Base-by-base conservation (phyloP, 345 rosid species). In the Moringa oleifera region DNA sequence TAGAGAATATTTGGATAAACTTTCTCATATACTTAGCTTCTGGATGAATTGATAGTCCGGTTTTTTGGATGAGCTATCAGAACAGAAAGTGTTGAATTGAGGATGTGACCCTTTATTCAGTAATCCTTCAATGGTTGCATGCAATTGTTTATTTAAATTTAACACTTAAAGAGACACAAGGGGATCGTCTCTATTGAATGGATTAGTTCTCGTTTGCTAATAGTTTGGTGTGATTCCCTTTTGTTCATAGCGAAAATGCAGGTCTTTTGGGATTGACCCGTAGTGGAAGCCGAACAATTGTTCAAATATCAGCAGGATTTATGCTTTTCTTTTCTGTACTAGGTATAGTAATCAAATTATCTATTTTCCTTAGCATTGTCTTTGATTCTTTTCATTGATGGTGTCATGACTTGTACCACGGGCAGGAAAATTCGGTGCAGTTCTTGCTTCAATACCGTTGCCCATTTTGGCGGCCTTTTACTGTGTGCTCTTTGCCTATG, bases 251-350 rank as follows among this genome's bases (percentile, higher is more conserved):
- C 33, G 97, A 94, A 81, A 94, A 87, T 72, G 84, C 82, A 19
- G 97, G 99, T 61, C 96, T 90, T 62, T 60, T 94, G 75, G 98
- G 97, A 62, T 64, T 88, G 69, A 88, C 99, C 1, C 75, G 85
- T 74, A 84, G 80, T 61, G 97, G 99, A 64, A 94, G 97, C 70
- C 79, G 92, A 57, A 88, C 90, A 79, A 90, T 88, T 2, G 24
- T 83, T 57, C 84, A 94, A 68, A 79, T 88, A 70, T 45, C 97
- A 33, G 99, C 99, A 0, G 81, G 62, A 57, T 90, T 90, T 68
- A 88, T 94, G 99, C 81, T 94, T 62, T 86, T 90, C 85, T 94
- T 94, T 75, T 82, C 99, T 45, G 75, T 94, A 23, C 61, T 94
- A 61, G 95, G 97, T 90, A 72, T 31, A 51, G 21, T 20, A 61